These are phyloP conservation scores for Botrytis tulipae DNA, from an alignment of 2,329 filamentous ascomycete genomes.

Conservation along the genomic window DNA sequence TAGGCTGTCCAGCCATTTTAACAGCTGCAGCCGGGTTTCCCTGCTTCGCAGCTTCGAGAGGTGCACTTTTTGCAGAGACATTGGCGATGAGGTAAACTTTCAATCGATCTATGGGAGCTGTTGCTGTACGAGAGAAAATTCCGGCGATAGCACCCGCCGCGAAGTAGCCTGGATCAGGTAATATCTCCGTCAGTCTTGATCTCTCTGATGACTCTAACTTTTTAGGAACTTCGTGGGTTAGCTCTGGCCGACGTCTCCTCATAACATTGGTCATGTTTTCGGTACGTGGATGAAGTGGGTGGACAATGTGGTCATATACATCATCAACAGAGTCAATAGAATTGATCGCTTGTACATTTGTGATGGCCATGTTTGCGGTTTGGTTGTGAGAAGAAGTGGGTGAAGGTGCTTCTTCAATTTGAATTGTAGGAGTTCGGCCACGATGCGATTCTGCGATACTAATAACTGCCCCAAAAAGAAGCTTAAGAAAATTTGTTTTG, in stretches of 20 bases:
- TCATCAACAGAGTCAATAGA: slow-evolving; percentile 25
- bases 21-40: slow-evolving; percentile 65
- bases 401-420: slow-evolving; percentile 15
- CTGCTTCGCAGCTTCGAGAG: slow-evolving; percentile 64
- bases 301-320: slow-evolving; percentile 11
- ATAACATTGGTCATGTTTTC: slow-evolving; percentile 14
- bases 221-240: slow-evolving; percentile 24
- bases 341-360: slow-evolving; percentile 25
- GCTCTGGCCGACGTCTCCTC: slow-evolving; percentile 18
- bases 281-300: slow-evolving; percentile 8
- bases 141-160: slow-evolving; percentile 92
- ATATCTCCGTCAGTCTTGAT: slow-evolving; percentile 39
- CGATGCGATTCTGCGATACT: slow-evolving; percentile 54
- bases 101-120: slow-evolving; percentile 90
- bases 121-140: slow-evolving; percentile 91
- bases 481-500: slow-evolving; percentile 65
- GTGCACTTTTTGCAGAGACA: slow-evolving; percentile 60
- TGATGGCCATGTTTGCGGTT: slow-evolving; percentile 21
- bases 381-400: slow-evolving; percentile 8
- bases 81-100: slow-evolving; percentile 98
- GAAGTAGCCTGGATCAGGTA: slow-evolving; percentile 92
- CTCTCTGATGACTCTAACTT: slow-evolving; percentile 26
- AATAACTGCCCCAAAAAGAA: slow-evolving; percentile 74
- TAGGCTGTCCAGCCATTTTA: slow-evolving; percentile 64
- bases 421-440: slow-evolving; percentile 25